Evolutionary conservation across 1,284 basidiomycete species (phyloP).

Genomic region (Malassezia cuniculi): DNA sequence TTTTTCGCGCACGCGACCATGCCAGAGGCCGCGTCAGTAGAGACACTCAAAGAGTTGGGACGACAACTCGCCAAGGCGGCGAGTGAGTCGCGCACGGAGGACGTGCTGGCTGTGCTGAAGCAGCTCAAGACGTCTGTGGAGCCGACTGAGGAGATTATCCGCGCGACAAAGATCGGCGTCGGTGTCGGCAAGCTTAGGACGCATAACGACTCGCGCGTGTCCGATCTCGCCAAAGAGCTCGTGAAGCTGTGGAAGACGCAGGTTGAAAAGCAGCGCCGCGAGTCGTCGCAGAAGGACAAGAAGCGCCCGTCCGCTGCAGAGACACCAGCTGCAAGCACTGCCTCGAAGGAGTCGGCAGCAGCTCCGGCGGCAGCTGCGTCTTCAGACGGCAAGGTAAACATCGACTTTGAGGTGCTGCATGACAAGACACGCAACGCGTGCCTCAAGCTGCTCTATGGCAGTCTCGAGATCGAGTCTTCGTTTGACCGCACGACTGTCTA

Average conservation of each 20-base stretch:
- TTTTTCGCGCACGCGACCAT: neutral
- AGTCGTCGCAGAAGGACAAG: conserved; percentile 48
- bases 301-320: conserved; percentile 15
- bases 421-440: conserved; percentile 69
- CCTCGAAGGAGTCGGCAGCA: neutral
- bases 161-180: conserved; percentile 61
- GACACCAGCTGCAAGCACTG: conserved; percentile 8
- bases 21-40: conserved; percentile 8
- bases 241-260: conserved; percentile 51
- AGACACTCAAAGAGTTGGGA: conserved; percentile 26
- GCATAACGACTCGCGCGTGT: conserved; percentile 59
- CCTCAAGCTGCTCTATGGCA: conserved; percentile 77
- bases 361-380: conserved; percentile 10
- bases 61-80: conserved; percentile 28
- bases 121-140: conserved; percentile 64
- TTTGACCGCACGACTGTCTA: conserved; percentile 46
- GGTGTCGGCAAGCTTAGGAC: conserved; percentile 80
- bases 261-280: conserved; percentile 34
- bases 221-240: conserved; percentile 77
- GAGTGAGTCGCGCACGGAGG: conserved; percentile 49
- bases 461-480: conserved; percentile 50
- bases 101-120: conserved; percentile 58
- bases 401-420: conserved; percentile 45
- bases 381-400: conserved; percentile 12
- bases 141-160: conserved; percentile 72